Evolutionary conservation across 73 alveolate genomes (phyloP).

Genomic region (Breviolum minutum): DNA sequence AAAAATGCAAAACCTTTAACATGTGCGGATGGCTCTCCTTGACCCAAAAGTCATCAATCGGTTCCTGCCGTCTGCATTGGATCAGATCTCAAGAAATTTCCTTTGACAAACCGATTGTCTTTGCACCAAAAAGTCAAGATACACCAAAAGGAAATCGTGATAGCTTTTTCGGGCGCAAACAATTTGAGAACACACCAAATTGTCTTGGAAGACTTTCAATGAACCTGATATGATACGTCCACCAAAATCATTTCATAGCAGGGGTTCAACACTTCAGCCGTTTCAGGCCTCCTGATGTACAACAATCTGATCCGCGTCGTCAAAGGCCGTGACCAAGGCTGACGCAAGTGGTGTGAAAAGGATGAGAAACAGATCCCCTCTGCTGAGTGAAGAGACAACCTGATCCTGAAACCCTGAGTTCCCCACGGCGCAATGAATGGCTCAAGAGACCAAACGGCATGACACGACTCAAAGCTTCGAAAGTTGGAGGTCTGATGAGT

Average conservation of each 20-base stretch:
- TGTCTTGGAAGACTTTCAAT: too few species aligned
- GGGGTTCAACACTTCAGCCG: not conserved
- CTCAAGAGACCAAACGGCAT: not conserved
- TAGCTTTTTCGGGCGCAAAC: too few species aligned
- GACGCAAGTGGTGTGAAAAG: too few species aligned
- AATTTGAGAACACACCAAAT: too few species aligned
- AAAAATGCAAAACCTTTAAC: not conserved
- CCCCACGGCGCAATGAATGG: not conserved
- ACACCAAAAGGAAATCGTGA: too few species aligned
- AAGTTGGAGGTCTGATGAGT: not conserved
- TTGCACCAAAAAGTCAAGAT: too few species aligned
- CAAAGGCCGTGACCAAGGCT: not conserved
- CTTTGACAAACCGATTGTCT: not conserved
- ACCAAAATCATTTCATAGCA: too few species aligned
- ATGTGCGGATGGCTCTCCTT: slow-evolving; percentile 9
- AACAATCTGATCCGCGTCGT: not conserved
- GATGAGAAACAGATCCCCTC: too few species aligned
- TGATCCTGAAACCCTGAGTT: not conserved
- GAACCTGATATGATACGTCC: too few species aligned
- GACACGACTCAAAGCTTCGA: not conserved
- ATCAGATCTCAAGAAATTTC: not conserved
- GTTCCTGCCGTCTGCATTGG: slow-evolving; percentile 28
- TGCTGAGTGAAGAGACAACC: too few species aligned
- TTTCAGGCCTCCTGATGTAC: not conserved
- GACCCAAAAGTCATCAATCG: slow-evolving; percentile 68